phyloP scores from a whole-genome alignment of 2,329 filamentous ascomycete genomes.

The Pseudovirgaria hyperparasitica region DNA sequence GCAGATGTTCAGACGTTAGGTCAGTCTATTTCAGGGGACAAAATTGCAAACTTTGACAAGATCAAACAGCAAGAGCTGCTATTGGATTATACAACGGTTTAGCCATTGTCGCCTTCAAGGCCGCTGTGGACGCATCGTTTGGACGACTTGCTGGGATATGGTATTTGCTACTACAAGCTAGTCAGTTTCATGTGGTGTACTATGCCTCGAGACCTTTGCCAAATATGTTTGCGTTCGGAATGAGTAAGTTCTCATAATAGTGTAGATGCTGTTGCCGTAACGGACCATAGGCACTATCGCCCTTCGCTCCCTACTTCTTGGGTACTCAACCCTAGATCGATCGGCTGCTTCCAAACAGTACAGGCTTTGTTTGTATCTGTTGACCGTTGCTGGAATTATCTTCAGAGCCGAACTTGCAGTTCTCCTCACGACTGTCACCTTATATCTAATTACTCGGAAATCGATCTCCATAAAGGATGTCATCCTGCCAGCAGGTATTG shows the following conservation, averaged over 20 bases:
- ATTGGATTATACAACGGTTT: conserved; percentile 65
- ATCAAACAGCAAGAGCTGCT: conserved; percentile 51
- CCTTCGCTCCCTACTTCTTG: conserved; percentile 38
- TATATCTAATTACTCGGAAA: conserved; percentile 48
- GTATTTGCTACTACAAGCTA: conserved; percentile 66
- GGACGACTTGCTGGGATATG: conserved; percentile 59
- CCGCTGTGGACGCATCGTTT: conserved; percentile 51
- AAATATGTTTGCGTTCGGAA: conserved; percentile 89
- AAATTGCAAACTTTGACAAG: not conserved
- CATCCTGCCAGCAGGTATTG: conserved; percentile 53
- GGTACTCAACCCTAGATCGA: conserved; percentile 24
- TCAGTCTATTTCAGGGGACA: conserved; percentile 16
- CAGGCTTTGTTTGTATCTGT: conserved; percentile 54
- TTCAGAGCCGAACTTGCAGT: conserved; percentile 86
- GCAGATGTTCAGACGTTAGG: conserved; percentile 45
- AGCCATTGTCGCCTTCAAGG: conserved; percentile 53
- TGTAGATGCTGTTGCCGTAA: not conserved
- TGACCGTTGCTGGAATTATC: conserved; percentile 69
- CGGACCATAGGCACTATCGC: conserved; percentile 49
- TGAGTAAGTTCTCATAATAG: too few relatives aligned
- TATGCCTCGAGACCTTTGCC: conserved; percentile 86
- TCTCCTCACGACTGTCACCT: conserved; percentile 55
- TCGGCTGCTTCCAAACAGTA: conserved; percentile 34
- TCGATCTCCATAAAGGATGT: conserved; percentile 41
- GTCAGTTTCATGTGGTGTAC: conserved; percentile 86